These are phyloP conservation scores for Arxiozyma slooffiae DNA, from an alignment of 1,139 yeast species.

Conservation along the genomic window DNA sequence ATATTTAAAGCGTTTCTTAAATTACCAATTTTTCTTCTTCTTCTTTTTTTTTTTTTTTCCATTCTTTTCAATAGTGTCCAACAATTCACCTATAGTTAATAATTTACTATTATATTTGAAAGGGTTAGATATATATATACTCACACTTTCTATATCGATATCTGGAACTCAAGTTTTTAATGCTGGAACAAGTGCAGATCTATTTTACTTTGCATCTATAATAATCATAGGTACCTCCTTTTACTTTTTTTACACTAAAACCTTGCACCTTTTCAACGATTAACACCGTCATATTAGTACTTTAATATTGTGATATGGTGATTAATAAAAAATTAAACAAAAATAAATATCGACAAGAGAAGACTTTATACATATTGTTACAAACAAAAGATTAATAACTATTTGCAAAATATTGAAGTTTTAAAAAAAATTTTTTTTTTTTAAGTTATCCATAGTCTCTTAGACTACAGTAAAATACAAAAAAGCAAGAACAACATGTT, in stretches of 20 bases:
- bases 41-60: conserved; percentile 49
- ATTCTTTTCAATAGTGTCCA: conserved; percentile 52
- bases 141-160: conserved; percentile 43
- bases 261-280: conserved; percentile 39
- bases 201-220: conserved; percentile 36
- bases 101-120: conserved; percentile 32
- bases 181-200: conserved; percentile 43
- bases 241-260: conserved; percentile 38
- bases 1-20: conserved; percentile 36
- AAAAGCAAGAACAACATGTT: not conserved
- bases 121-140: conserved; percentile 35
- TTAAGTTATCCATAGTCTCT: no score
- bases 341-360: no score
- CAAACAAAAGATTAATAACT: no score
- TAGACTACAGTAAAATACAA: not conserved
- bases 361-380: no score
- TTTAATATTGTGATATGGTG: conserved; percentile 1
- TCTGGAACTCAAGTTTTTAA: conserved; percentile 54
- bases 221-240: conserved; percentile 47
- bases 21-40: conserved; percentile 47
- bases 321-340: no score
- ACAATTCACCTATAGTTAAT: conserved; percentile 24
- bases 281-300: conserved; percentile 23
- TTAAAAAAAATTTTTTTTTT: no score
- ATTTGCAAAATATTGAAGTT: no score